Evolutionary conservation across 495 filamentous ascomycete genomes (phyloP), one percentile per base, ranked within the genome.

Genomic region (Trichocladium uniseriatum): DNA sequence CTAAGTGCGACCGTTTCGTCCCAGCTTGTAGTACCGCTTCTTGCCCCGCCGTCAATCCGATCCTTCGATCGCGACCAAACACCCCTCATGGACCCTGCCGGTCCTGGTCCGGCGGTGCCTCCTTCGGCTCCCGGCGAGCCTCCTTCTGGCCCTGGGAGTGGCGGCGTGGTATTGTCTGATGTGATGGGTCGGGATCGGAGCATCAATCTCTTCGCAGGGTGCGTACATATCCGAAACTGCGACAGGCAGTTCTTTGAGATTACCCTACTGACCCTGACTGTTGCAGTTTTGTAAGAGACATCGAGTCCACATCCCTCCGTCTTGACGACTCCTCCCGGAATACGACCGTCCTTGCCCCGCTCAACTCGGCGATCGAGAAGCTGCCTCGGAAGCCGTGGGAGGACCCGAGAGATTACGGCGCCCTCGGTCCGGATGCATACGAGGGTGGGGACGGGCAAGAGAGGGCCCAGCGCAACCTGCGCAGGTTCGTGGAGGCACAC

Each of bases 301-400:
- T 95, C 61, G 81, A 83, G 34, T 69, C 74, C 29, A 76, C 94
- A 34, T 73, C 80, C 11, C 71, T 72, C 15, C 87, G 86, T 1
- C 73, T 98, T 7, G 80, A 86, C 51, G 79, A 89, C 63, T 64
- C 69, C 1, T 58, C 71, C 0, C 63, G 75, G 45, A 95, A 95
- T 60, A 84, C 89, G 10, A 98, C 94, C 0, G 85, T 98, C 21
- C 76, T 98, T 0, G 92, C 92, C 2, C 94, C 92, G 1, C 65
- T 82, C 6, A 97, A 98, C 65, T 79, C 77, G 34, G 88, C 79
- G 1, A 79, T 98, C 52, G 83, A 83, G 54, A 76, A 67, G 1
- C 73, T 97, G 34, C 88, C 89, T 0, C 73, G 86, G 48, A 97
- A 97, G 60, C 92, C 92, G 2, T 98, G 92, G 92, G 91, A 98